Evolutionary conservation across 2,329 filamentous ascomycete species (phyloP), one percentile per base, ranked within the genome.

Genomic region (Trichoderma polysporum): DNA sequence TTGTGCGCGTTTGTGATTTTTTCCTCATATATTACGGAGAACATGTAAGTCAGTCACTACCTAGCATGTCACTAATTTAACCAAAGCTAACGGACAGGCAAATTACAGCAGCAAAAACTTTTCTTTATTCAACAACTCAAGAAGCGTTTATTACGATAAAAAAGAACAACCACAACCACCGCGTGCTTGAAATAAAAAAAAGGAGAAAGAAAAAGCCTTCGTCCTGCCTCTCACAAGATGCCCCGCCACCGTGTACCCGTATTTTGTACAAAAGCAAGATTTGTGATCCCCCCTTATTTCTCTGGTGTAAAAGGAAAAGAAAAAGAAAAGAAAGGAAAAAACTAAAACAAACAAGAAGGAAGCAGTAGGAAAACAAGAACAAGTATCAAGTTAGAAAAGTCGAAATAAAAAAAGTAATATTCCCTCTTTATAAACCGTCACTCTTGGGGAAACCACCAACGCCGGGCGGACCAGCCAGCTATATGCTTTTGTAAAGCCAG

Each of bases 371-470:
- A 50, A 50, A 35, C 15, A n/a, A 13, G 17, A 58, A 41, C 17
- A 35, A 3, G 41, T 22, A 25, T 25, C 27, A 25, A 50, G 19
- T 12, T 4, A 22, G 17, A 35, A 25, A 19, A 19, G 8, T 39
- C n/a, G 15, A 22, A 12, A 25, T 35, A 50, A 29, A 29, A 52
- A 39, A 39, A 6, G 12, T 35, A 35, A 33, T 25, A 33, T 63
- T 50, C 47, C 22, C 52, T 37, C 37, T 58, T 35, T 63, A 70
- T 68, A 59, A 63, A 39, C 49, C 68, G 62, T 45, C 59, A 64
- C 56, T 52, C 29, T 57, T 35, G 27, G 39, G 39, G 60, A 45
- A 45, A 19, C 47, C 60, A n/a, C 66, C 59, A 68, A 68, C 66
- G 60, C 66, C 66, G 54, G 61, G 52, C 39, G 53, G 54, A 68